Evolutionary conservation across 2,329 filamentous ascomycete genomes (phyloP).

Genomic region (Teratosphaeria zuluensis): DNA sequence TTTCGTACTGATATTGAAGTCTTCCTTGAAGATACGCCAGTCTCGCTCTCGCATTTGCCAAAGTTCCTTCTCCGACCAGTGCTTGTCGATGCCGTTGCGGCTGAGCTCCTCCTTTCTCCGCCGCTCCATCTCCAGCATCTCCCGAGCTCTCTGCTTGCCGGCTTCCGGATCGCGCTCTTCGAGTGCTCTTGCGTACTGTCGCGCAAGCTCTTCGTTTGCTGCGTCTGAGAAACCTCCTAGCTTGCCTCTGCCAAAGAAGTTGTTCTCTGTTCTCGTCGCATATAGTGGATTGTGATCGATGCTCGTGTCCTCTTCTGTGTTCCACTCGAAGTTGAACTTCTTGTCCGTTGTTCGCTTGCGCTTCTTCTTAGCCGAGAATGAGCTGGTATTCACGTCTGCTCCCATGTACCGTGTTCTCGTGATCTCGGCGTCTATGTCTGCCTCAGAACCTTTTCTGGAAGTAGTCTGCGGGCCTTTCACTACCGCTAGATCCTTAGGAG

Average conservation of each 20-base stretch:
- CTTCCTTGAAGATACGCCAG: constrained; percentile 99
- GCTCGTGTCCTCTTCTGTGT: constrained; percentile 85
- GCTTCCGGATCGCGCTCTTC: constrained; percentile 66
- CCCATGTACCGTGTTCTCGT: constrained; percentile 83
- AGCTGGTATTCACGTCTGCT: constrained; percentile 74
- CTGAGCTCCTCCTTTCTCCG: constrained; percentile 62
- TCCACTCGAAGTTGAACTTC: constrained; percentile 99
- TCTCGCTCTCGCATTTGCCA: constrained; percentile 94
- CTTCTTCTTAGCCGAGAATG: constrained; percentile 93
- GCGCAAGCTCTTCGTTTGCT: constrained; percentile 38
- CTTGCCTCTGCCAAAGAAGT: constrained; percentile 59
- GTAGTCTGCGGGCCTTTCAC: constrained; percentile 22
- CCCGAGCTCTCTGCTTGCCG: constrained; percentile 64
- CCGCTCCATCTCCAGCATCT: constrained; percentile 77
- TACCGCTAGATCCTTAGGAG: constrained; percentile 32
- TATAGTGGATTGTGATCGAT: constrained; percentile 75
- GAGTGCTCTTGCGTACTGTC: constrained; percentile 57
- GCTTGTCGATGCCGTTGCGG: constrained; percentile 71
- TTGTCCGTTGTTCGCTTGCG: constrained; percentile 83
- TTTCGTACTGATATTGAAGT: constrained; percentile 93
- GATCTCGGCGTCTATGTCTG: constrained; percentile 61
- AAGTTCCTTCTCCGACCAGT: constrained; percentile 90
- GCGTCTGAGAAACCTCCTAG: constrained; percentile 58
- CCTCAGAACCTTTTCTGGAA: constrained; percentile 40
- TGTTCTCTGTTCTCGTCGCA: constrained; percentile 54